These are phyloP conservation scores for Sphagnum contortum DNA, from an alignment of 225 moss, liverwort and hornwort genomes.

Conservation along the genomic window DNA sequence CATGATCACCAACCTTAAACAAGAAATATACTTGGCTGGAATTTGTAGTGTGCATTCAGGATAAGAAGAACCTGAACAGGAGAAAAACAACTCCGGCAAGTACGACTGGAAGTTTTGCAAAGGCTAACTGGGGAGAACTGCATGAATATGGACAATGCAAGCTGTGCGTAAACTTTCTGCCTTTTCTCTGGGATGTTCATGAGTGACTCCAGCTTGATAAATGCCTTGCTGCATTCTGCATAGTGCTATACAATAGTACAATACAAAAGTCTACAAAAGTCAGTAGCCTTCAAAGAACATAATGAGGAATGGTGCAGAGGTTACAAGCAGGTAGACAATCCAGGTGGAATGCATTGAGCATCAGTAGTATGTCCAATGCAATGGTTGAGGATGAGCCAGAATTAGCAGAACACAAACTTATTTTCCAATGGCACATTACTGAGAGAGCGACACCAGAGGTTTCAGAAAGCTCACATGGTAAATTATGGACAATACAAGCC, in stretches of 20 bases:
- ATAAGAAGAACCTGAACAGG: constrained; percentile 28
- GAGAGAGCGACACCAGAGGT: too few species aligned
- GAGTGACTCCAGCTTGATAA: constrained; percentile 63
- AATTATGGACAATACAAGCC: too few species aligned
- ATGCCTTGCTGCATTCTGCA: constrained; percentile 69
- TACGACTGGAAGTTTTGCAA: constrained; percentile 10
- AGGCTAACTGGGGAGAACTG: constrained; percentile 34
- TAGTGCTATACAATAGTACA: constrained; percentile 35
- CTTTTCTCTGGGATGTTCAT: constrained; percentile 23
- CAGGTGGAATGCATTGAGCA: too few species aligned
- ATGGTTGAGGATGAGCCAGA: too few species aligned
- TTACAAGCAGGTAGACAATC: too few species aligned
- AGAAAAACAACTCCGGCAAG: constrained; percentile 46
- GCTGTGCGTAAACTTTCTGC: constrained; percentile 36
- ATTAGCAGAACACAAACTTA: too few species aligned
- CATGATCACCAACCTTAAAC: too few species aligned
- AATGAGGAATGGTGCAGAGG: not conserved
- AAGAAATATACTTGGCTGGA: too few species aligned
- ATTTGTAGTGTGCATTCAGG: too few species aligned
- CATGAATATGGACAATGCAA: constrained; percentile 66
- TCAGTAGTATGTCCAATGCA: too few species aligned
- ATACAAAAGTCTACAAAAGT: not conserved
- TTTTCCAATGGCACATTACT: too few species aligned
- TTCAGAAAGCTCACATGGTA: too few species aligned
- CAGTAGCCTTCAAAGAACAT: not conserved